phyloP scores from a whole-genome alignment of 192 early-diverging fungal species.

The Coemansia umbellata region DNA sequence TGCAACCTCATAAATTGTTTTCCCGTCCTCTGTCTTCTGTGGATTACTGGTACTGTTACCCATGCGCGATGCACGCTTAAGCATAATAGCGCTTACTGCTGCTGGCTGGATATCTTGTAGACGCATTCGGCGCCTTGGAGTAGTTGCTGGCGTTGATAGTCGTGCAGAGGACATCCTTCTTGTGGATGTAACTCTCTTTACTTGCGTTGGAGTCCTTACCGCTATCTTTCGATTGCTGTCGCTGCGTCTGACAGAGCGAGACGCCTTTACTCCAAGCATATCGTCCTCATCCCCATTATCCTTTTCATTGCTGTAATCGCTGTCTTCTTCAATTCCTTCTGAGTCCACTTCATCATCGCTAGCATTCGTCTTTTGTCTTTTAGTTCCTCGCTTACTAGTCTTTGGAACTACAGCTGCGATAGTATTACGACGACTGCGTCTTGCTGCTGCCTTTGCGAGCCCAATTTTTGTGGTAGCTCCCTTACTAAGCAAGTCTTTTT shows the following conservation, averaged over 20 bases:
- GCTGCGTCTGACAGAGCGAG: background rate
- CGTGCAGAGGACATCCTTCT: background rate
- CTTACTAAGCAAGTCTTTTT: constrained; percentile 18
- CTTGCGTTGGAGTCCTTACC: constrained; percentile 1
- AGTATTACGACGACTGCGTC: background rate
- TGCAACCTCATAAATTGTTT: constrained; percentile 60
- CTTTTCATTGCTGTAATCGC: background rate
- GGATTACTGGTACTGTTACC: background rate
- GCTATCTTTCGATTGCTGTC: background rate
- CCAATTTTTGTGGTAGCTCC: constrained; percentile 12
- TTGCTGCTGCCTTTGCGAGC: constrained; percentile 15
- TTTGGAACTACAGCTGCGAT: background rate
- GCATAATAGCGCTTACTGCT: constrained; percentile 25
- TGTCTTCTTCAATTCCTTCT: constrained; percentile 5
- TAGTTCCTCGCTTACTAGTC: constrained; percentile 1
- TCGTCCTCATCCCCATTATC: constrained; percentile 6
- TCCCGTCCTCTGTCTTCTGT: constrained; percentile 10
- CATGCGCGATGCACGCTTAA: constrained; percentile 21
- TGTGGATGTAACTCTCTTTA: background rate
- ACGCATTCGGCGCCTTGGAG: constrained; percentile 22
- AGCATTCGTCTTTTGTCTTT: constrained; percentile 4
- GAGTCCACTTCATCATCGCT: constrained; percentile 6
- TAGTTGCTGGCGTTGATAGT: constrained; percentile 1
- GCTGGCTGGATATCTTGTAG: constrained; percentile 39
- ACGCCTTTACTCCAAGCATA: background rate